A percentile compares a stretch with the other conserved stretches of the same genome.
phyloP scores from a whole-genome alignment of 2,329 filamentous ascomycete genomes.

The Orbilia javanica region DNA sequence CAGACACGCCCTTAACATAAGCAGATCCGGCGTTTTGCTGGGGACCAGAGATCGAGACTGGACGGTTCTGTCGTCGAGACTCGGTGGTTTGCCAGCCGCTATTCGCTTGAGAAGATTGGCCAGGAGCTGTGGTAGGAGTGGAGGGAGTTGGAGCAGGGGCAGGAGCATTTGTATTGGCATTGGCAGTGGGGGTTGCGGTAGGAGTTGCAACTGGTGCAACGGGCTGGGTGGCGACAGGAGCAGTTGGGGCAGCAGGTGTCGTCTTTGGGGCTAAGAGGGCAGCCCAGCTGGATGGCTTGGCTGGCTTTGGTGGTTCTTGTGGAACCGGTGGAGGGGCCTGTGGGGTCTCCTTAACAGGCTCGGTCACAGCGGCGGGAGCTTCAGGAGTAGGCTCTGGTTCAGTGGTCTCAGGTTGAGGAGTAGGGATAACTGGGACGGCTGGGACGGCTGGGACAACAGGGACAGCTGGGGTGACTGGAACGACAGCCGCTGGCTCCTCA shows the following conservation, averaged over 20 bases:
- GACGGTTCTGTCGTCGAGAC: constrained; percentile 62
- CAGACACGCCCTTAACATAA: constrained; percentile 95
- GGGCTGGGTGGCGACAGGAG: constrained; percentile 62
- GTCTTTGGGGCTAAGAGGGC: constrained; percentile 42
- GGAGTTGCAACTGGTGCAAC: constrained; percentile 64
- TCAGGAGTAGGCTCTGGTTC: constrained; percentile 32
- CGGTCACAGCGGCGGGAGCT: constrained; percentile 30
- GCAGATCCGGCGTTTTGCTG: constrained; percentile 72
- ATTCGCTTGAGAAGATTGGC: constrained; percentile 67
- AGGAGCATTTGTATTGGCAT: constrained; percentile 67
- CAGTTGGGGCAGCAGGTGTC: constrained; percentile 49
- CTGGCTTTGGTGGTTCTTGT: constrained; percentile 52
- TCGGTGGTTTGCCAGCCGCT: constrained; percentile 87
- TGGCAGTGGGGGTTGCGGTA: constrained; percentile 68
- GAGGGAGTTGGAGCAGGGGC: constrained; percentile 60
- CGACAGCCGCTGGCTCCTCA: constrained; percentile 33
- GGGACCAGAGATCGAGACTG: constrained; percentile 63
- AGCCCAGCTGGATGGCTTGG: constrained; percentile 54
- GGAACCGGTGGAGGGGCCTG: constrained; percentile 50
- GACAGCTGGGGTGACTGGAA: constrained; percentile 43
- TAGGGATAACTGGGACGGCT: constrained; percentile 32
- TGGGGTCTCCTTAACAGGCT: constrained; percentile 46
- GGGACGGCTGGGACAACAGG: constrained; percentile 49
- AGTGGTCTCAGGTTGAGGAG: constrained; percentile 39
- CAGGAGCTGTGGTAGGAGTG: constrained; percentile 64